phyloP scores from a whole-genome alignment of 305 asterid genomes.

The Fraxinus baroniana region DNA sequence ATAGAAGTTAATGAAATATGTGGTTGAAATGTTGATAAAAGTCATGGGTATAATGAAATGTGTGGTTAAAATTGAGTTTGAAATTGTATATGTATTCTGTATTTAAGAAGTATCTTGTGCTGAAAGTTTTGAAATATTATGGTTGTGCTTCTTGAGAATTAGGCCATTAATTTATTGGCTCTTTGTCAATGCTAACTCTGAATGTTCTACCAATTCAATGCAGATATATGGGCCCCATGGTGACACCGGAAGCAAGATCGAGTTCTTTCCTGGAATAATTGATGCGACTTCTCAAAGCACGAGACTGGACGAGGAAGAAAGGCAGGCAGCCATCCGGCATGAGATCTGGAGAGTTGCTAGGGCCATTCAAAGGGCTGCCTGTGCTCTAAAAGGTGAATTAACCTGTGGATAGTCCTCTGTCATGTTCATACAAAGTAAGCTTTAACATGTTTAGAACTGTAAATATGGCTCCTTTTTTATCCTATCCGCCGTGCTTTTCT shows the following conservation, averaged over 20 bases:
- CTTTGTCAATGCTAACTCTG: not conserved
- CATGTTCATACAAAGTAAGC: conserved; percentile 1
- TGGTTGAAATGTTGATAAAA: not conserved
- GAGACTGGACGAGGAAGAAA: conserved; percentile 27
- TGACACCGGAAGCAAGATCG: conserved; percentile 38
- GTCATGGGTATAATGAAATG: not conserved
- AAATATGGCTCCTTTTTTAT: conserved; percentile 4
- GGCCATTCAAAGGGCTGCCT: conserved; percentile 72
- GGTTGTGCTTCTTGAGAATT: not conserved
- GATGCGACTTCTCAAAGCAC: conserved; percentile 39
- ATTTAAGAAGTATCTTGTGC: not conserved
- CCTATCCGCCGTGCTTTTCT: not conserved
- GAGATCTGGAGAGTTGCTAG: conserved; percentile 86
- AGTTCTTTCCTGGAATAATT: conserved; percentile 72
- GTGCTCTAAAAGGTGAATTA: conserved; percentile 59
- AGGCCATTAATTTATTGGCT: not conserved
- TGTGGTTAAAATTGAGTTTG: not conserved
- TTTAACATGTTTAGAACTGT: not conserved
- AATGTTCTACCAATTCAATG: conserved; percentile 14
- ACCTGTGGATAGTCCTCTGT: conserved; percentile 24
- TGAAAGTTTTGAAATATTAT: not conserved
- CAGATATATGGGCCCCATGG: conserved; percentile 82
- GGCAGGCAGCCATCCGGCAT: conserved; percentile 46
- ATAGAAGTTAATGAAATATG: not conserved
- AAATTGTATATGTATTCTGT: not conserved